Evolutionary conservation across 1,284 basidiomycete species (phyloP).

Genomic region (Fereydounia khargensis): DNA sequence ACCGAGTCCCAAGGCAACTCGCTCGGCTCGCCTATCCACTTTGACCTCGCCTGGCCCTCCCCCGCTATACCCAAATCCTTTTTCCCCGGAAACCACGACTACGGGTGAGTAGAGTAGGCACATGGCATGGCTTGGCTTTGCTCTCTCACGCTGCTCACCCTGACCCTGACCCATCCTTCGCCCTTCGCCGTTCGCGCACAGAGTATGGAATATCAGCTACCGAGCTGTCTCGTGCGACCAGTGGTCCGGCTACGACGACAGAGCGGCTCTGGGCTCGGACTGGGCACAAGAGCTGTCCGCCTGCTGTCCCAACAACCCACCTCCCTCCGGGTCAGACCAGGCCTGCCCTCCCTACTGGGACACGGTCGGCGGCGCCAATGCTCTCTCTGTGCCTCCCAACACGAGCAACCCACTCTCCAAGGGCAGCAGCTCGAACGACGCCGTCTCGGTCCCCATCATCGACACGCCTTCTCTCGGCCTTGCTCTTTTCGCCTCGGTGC

Average conservation of each 20-base stretch:
- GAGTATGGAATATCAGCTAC: conserved; percentile 40
- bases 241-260: conserved; percentile 37
- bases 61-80: conserved; percentile 27
- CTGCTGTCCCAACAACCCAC: conserved; percentile 36
- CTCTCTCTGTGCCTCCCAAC: not conserved
- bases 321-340: conserved; percentile 12
- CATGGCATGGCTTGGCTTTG: no score
- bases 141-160: no score
- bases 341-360: conserved; percentile 31
- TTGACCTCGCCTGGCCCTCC: conserved; percentile 47
- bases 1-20: conserved; percentile 23
- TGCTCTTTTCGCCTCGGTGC: not conserved
- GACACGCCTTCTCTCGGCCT: not conserved
- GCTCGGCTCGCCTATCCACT: conserved; percentile 37
- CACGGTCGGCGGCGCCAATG: conserved; percentile 3
- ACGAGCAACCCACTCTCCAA: conserved; percentile 34
- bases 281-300: conserved; percentile 37
- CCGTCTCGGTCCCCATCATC: conserved; percentile 1
- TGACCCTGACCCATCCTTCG: no score
- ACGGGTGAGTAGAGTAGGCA: no score
- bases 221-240: conserved; percentile 24
- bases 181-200: no score
- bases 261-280: conserved; percentile 33
- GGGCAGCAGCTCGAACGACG: conserved; percentile 16
- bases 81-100: conserved; percentile 41